Base-by-base conservation (phyloP, 345 rosid genomes). In the Lepidium sativum region DNA sequence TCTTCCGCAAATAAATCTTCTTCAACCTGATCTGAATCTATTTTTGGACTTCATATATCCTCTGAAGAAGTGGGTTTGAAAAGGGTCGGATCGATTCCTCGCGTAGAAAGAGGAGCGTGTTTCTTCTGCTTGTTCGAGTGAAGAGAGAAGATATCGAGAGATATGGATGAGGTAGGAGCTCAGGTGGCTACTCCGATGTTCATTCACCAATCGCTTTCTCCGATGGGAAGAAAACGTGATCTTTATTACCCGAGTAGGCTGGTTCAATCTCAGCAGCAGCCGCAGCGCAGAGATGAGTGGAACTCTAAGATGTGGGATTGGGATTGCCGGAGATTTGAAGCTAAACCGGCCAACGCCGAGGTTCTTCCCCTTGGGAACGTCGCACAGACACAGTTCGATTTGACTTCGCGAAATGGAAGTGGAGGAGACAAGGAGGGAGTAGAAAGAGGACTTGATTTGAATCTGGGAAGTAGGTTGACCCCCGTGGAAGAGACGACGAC, bases 81-180 rank as follows among this genome's bases (percentile, higher is more conserved):
- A 52, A 53, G 70, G 52, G 69, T 65, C 60, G 12, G 29, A 67
- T 56, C 32, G 59, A 35, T 56, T 50, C 47, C 38, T 59, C 61
- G 32, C 39, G 44, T 37, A 10, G 23, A 58, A 43, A 23, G 15
- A 44, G 38, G 27, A 34, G 3, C 8, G 31, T 17, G 44, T 25
- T 25, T 27, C 10, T 35, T 62, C 54, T 31, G 27, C 25, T 34
- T 29, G 13, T 21, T 35, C 23, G 7, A 27, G 35, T 58, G 68
- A 52, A 37, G 60, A 60, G 50, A n/a, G n/a, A n/a, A n/a, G n/a
- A n/a, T n/a, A n/a, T n/a, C n/a, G n/a, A n/a, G n/a, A 77, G 71
- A 62, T 27, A 89, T 91, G 96, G 97, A 91, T 65, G 96, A 88
- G 43, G 80, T 82, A 23, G 92, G 97, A 18, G 79, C 87, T 13